Conservation (phyloP, 2,329 filamentous ascomycete species). For the Stagonosporopsis tanaceti region DNA sequence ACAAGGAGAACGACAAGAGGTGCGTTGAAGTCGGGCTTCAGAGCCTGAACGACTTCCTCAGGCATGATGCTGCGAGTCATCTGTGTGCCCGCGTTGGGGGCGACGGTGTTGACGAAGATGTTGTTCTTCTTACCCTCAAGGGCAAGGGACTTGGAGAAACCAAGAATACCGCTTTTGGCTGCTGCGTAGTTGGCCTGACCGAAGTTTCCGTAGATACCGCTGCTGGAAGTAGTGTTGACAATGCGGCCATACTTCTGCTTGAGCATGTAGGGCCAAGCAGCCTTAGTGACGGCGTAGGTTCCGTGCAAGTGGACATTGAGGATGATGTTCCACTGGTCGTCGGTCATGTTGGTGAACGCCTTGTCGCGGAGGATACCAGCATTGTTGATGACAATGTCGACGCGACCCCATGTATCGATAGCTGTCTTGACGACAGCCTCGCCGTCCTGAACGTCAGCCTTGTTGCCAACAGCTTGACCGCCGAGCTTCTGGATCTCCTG, state of each 20-base stretch:
- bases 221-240: constrained; percentile 95
- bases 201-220: constrained; percentile 98
- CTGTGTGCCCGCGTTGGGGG: constrained; percentile 93
- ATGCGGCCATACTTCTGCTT: constrained; percentile 99
- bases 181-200: constrained; percentile 98
- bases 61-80: constrained; percentile 96
- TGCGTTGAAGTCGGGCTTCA: constrained; percentile 98
- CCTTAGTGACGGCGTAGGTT: constrained; percentile 96
- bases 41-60: constrained; percentile 96
- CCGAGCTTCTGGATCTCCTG: constrained; percentile 90
- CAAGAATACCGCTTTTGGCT: constrained; percentile 76
- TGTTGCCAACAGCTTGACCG: constrained; percentile 90
- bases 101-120: constrained; percentile 97
- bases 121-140: constrained; percentile 96
- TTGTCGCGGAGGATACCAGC: constrained; percentile 97
- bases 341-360: constrained; percentile 97
- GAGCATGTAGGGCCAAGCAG: constrained; percentile 95
- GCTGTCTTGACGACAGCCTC: constrained; percentile 90
- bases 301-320: constrained; percentile 91
- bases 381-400: constrained; percentile 98
- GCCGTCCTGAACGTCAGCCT: constrained; percentile 91
- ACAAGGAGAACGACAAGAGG: constrained; percentile 88
- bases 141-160: constrained; percentile 91
- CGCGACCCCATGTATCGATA: constrained; percentile 90
- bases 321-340: constrained; percentile 90